These are phyloP conservation scores for Mediolabrus comicus DNA, from an alignment of 108 stramenopile genomes.

Conservation along the genomic window DNA sequence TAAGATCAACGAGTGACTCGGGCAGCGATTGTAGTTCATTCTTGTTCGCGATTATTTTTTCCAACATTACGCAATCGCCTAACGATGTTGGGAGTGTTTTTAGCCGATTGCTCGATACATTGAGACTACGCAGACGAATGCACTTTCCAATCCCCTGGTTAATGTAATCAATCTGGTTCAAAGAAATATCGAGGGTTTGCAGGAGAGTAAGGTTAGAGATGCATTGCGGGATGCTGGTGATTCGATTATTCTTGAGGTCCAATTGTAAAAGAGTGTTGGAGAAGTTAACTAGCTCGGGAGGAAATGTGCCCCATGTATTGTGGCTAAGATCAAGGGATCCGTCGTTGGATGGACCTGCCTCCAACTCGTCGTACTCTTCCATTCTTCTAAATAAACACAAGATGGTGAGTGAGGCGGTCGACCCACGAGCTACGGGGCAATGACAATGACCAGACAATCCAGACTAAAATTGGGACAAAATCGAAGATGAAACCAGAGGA, in stretches of 20 bases:
- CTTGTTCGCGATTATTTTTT: slow-evolving; percentile 27
- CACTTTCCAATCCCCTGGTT: slow-evolving; percentile 36
- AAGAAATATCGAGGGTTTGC: slow-evolving; percentile 28
- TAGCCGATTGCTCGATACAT: slow-evolving; percentile 26
- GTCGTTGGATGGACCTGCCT: slow-evolving; percentile 14
- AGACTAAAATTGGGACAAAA: no score
- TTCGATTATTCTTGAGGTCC: slow-evolving; percentile 28
- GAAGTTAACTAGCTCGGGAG: slow-evolving; percentile 15
- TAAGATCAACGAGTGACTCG: slow-evolving; percentile 4
- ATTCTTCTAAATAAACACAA: no score
- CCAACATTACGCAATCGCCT: slow-evolving; percentile 24
- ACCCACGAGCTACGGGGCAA: no score
- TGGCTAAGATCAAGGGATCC: slow-evolving; percentile 30
- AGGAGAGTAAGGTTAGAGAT: slow-evolving; percentile 26
- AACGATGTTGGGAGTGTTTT: slow-evolving; percentile 16
- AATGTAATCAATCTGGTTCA: slow-evolving; percentile 27
- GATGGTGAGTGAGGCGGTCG: no score
- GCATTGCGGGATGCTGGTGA: slow-evolving; percentile 15
- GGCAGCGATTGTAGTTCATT: slow-evolving; percentile 21
- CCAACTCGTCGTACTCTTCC: slow-evolving; percentile 40
- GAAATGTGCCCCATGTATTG: slow-evolving; percentile 31
- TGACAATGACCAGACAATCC: no score
- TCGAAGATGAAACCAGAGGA: no score
- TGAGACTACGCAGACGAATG: slow-evolving; percentile 25
- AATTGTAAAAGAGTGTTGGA: slow-evolving; percentile 10